Evolutionary conservation across 192 early-diverging fungal genomes (phyloP).

Genomic region (Gigaspora rosea): DNA sequence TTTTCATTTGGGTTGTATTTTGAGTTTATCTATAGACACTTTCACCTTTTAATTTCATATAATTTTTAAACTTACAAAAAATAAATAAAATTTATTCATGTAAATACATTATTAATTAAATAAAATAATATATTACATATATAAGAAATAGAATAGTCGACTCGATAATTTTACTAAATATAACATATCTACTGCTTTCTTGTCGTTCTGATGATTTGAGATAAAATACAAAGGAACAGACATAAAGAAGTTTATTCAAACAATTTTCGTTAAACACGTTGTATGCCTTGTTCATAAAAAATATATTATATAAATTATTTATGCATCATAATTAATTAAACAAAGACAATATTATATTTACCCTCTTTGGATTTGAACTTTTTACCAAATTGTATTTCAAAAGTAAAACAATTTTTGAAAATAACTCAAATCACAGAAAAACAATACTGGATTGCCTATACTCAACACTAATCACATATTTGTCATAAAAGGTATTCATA

Average conservation of each 20-base stretch:
- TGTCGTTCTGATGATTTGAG: background rate
- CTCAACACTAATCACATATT: no score
- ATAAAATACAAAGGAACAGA: background rate
- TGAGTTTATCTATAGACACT: no score
- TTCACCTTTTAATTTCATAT: no score
- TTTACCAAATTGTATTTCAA: background rate
- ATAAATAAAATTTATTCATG: no score
- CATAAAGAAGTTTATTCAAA: background rate
- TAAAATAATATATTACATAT: no score
- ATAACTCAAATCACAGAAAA: background rate
- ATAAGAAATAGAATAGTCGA: no score
- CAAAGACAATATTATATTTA: background rate
- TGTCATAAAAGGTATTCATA: background rate
- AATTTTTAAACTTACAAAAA: no score
- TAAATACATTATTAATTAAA: no score
- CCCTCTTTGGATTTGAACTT: conserved; percentile 9
- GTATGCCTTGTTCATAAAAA: background rate
- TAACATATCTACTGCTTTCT: background rate
- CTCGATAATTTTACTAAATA: background rate
- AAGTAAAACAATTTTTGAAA: background rate
- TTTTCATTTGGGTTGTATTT: no score
- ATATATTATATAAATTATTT: no score
- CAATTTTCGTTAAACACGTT: background rate
- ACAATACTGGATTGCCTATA: background rate
- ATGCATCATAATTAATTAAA: no score